Percentiles rank a stretch among this genome's conserved stretches.
phyloP scores from a whole-genome alignment of 2,329 filamentous ascomycete species.

The Fusarium incarnatum region DNA sequence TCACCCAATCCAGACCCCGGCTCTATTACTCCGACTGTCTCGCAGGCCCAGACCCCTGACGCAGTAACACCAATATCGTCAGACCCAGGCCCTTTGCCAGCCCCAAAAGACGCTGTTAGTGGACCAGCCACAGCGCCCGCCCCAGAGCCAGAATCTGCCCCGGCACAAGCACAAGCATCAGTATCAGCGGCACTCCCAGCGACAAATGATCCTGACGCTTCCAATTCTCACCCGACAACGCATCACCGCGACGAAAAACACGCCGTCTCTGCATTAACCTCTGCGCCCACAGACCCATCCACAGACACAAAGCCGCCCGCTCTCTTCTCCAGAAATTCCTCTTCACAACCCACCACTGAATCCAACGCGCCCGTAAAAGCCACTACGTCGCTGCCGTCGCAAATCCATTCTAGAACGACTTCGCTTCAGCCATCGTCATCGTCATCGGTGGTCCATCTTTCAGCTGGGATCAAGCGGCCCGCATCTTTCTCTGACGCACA shows the following conservation, averaged over 20 bases:
- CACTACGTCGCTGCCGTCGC: constrained; percentile 39
- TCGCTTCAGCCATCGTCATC: constrained; percentile 52
- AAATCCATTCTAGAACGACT: constrained; percentile 50
- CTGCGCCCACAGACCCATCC: constrained; percentile 28
- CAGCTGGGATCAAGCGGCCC: constrained; percentile 42
- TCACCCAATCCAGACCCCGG: constrained; percentile 46
- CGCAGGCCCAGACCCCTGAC: constrained; percentile 32
- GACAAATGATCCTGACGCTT: constrained; percentile 39
- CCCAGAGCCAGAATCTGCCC: constrained; percentile 26
- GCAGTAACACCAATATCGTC: constrained; percentile 27
- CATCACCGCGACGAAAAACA: constrained; percentile 47
- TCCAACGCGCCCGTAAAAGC: constrained; percentile 23
- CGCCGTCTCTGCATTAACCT: constrained; percentile 33
- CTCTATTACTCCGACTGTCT: constrained; percentile 34
- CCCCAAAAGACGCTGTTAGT: constrained; percentile 27
- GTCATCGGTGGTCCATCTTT: constrained; percentile 40
- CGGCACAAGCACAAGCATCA: constrained; percentile 13
- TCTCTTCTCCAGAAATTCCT: constrained; percentile 19
- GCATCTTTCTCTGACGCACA: constrained; percentile 43
- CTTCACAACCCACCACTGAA: constrained; percentile 16
- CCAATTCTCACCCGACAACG: constrained; percentile 45
- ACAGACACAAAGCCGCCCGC: constrained; percentile 22
- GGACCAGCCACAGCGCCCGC: constrained; percentile 31
- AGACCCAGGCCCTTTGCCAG: constrained; percentile 27
- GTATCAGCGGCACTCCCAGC: constrained; percentile 28